These are phyloP conservation scores for Metschnikowia reukaufii DNA, from an alignment of 805 yeast genomes.

Conservation along the genomic window DNA sequence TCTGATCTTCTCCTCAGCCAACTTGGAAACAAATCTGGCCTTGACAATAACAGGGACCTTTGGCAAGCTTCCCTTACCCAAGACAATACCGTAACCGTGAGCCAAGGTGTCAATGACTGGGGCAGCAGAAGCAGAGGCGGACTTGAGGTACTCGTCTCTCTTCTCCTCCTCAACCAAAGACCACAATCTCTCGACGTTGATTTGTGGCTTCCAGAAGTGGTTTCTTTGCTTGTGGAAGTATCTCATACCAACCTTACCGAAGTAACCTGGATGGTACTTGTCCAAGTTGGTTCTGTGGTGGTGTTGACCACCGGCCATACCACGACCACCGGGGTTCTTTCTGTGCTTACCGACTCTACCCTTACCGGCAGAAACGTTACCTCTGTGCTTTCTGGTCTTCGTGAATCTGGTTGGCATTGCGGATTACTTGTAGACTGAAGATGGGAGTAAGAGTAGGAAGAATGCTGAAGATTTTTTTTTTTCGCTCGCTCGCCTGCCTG, in stretches of 20 bases:
- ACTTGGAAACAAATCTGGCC: constrained; percentile 98
- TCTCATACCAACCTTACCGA: constrained; percentile 99
- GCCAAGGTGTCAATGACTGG: constrained; percentile 99
- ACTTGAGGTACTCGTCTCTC: constrained; percentile 89
- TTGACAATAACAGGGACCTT: constrained; percentile 97
- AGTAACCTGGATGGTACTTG: constrained; percentile 99
- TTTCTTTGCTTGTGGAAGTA: constrained; percentile 93
- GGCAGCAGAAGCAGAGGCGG: constrained; percentile 85
- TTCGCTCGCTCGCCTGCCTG: constrained; percentile 12
- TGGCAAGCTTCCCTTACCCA: constrained; percentile 99
- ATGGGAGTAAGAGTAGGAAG: constrained; percentile 13
- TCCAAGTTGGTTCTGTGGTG: constrained; percentile 99
- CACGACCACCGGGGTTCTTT: constrained; percentile 99
- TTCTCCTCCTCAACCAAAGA: constrained; percentile 89
- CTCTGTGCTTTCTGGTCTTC: constrained; percentile 99
- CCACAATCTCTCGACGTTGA: constrained; percentile 99
- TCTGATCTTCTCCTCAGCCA: constrained; percentile 99
- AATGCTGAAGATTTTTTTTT: constrained; percentile 17
- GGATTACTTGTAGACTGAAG: constrained; percentile 16
- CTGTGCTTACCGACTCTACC: constrained; percentile 99
- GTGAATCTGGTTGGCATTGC: constrained; percentile 98
- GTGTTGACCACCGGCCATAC: constrained; percentile 99
- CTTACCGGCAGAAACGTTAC: constrained; percentile 99
- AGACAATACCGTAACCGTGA: constrained; percentile 99
- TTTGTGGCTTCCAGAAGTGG: constrained; percentile 97